Percentiles rank a stretch among this genome's conserved stretches.
Evolutionary conservation across 345 rosid species (phyloP).

Genomic region (Chamaenerion angustifolium): DNA sequence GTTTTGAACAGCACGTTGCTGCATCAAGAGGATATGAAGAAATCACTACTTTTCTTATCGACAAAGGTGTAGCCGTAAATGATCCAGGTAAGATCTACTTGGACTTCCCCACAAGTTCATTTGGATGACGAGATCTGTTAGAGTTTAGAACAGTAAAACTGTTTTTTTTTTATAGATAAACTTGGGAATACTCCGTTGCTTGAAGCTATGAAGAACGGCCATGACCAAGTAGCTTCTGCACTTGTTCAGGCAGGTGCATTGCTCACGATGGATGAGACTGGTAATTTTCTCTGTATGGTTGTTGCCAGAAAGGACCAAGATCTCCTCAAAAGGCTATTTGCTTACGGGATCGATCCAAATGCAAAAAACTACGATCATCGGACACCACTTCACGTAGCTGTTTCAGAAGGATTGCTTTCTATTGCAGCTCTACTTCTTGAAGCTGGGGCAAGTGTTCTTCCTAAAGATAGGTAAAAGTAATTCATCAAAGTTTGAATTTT

Average conservation of each 20-base stretch:
- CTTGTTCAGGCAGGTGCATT: slow-evolving; percentile 53
- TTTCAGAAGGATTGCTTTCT: slow-evolving; percentile 45
- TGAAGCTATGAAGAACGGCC: slow-evolving; percentile 66
- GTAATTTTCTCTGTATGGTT: slow-evolving; percentile 46
- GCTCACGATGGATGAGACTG: slow-evolving; percentile 42
- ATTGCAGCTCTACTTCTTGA: slow-evolving; percentile 38
- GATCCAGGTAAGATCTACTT: slow-evolving; percentile 18
- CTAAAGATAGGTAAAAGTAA: slow-evolving; percentile 48
- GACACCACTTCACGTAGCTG: slow-evolving; percentile 75
- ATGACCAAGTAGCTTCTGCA: slow-evolving; percentile 40
- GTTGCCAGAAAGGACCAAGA: slow-evolving; percentile 45
- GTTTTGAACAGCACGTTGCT: slow-evolving; percentile 52
- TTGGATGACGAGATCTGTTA: too few relatives aligned
- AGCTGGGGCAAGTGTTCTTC: slow-evolving; percentile 59
- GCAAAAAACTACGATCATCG: slow-evolving; percentile 58
- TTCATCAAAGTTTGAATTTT: too few relatives aligned
- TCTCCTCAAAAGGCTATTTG: slow-evolving; percentile 44
- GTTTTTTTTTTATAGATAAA: slow-evolving; percentile 24
- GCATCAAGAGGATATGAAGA: slow-evolving; percentile 66
- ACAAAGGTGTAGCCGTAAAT: slow-evolving; percentile 38
- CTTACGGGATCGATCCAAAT: slow-evolving; percentile 50
- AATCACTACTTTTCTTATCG: slow-evolving; percentile 45
- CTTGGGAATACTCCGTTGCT: slow-evolving; percentile 62
- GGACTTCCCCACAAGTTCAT: neutral
- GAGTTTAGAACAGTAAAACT: neutral